A percentile compares a stretch with the other conserved stretches of the same genome.
Conservation (phyloP, 2,329 filamentous ascomycete species). For the Verticillium zaregamsianum region DNA sequence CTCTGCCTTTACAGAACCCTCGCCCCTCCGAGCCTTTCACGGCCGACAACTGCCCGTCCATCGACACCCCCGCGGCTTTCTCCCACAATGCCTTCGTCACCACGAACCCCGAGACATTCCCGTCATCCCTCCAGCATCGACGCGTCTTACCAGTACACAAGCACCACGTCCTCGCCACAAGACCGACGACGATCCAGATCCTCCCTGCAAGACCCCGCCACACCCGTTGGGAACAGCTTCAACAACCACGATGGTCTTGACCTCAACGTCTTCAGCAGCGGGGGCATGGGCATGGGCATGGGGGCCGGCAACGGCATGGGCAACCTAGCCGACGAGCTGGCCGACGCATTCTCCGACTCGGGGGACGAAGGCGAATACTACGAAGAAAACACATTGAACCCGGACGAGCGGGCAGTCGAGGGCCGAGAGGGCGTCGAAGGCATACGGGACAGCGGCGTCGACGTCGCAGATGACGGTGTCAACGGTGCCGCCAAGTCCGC, state of each 20-base stretch:
- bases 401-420: conserved; percentile 18
- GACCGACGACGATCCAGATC: conserved; percentile 47
- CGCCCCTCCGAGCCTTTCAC: background rate
- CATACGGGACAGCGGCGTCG: conserved; percentile 37
- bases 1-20: background rate
- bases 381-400: conserved; percentile 22
- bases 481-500: background rate
- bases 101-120: conserved; percentile 56
- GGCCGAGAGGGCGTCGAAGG: conserved; percentile 21
- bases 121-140: conserved; percentile 54
- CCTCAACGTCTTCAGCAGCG: conserved; percentile 38
- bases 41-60: background rate
- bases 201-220: conserved; percentile 44
- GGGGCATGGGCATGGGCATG: conserved; percentile 25
- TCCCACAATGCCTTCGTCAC: conserved; percentile 38
- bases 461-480: conserved; percentile 22
- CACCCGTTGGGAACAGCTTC: conserved; percentile 44
- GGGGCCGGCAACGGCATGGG: conserved; percentile 59
- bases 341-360: conserved; percentile 65
- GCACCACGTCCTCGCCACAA: conserved; percentile 38
- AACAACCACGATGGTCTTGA: conserved; percentile 45
- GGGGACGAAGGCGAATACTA: conserved; percentile 54
- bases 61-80: background rate
- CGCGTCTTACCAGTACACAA: conserved; percentile 25
- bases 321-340: conserved; percentile 77